Conservation (phyloP, 768 basidiomycete genomes). For the Auriscalpium vulgare region DNA sequence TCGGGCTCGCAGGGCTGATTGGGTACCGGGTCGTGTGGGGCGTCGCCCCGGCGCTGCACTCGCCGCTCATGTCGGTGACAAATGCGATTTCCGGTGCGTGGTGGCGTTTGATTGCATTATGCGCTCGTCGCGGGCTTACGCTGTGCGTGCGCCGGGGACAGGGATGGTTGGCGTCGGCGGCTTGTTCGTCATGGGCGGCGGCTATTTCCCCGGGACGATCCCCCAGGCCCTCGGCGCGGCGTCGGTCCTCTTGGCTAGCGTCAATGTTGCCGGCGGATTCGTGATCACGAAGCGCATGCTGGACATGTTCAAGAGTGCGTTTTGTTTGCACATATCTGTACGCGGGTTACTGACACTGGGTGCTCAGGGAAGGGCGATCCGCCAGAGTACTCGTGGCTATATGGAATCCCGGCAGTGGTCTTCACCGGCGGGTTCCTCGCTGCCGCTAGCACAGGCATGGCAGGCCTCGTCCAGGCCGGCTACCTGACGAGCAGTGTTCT, state of each 20-base stretch:
- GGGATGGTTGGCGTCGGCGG: conserved; percentile 80
- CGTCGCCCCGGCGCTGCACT: conserved; percentile 81
- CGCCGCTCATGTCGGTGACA: conserved; percentile 86
- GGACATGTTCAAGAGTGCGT: conserved; percentile 83
- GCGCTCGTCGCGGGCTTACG: background rate
- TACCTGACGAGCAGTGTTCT: conserved; percentile 81
- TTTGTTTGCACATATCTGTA: too few species aligned
- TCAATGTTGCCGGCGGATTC: conserved; percentile 86
- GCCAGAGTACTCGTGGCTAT: conserved; percentile 82
- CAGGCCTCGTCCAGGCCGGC: conserved; percentile 81
- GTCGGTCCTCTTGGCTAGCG: conserved; percentile 80
- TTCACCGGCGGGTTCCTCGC: conserved; percentile 80
- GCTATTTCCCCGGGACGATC: conserved; percentile 72
- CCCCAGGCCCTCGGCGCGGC: conserved; percentile 74
- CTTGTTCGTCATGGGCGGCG: conserved; percentile 87
- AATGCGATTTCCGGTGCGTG: conserved; percentile 76
- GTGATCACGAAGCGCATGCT: conserved; percentile 89
- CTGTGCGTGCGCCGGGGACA: conserved; percentile 11
- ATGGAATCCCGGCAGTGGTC: conserved; percentile 68
- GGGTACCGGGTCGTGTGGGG: conserved; percentile 90
- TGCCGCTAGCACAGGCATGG: conserved; percentile 79
- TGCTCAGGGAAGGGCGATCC: conserved; percentile 67
- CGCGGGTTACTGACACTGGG: too few species aligned
- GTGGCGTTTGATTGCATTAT: background rate
- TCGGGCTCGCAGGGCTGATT: conserved; percentile 78